A percentile compares a stretch with the other conserved stretches of the same genome.
Evolutionary conservation across 164 flowering plant species (phyloP).

Genomic region (Cinnamomum micranthum): DNA sequence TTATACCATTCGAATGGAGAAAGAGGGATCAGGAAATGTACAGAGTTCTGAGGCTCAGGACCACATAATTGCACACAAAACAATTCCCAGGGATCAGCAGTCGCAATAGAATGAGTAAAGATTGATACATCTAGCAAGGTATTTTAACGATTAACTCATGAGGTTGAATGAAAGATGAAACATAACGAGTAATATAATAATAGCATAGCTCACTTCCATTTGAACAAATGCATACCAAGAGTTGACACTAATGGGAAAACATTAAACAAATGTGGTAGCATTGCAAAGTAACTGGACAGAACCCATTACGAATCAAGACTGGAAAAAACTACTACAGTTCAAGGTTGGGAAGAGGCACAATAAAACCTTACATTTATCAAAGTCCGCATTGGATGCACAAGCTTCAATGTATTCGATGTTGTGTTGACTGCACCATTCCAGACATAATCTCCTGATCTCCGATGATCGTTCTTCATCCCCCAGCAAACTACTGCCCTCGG

Average conservation of each 20-base stretch:
- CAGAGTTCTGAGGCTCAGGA: not conserved
- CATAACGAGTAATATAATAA: not conserved
- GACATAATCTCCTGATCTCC: conserved; percentile 55
- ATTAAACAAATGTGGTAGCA: too few species aligned
- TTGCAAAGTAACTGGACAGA: not conserved
- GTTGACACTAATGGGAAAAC: not conserved
- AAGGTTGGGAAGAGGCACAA: not conserved
- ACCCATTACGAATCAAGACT: too few species aligned
- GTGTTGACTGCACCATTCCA: conserved; percentile 78
- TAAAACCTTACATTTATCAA: conserved; percentile 77
- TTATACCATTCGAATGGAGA: too few species aligned
- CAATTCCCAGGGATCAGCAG: not conserved
- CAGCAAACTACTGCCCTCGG: conserved; percentile 76
- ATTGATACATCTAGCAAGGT: not conserved
- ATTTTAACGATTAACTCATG: too few species aligned
- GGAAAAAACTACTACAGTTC: not conserved
- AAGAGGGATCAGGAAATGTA: too few species aligned
- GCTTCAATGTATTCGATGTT: conserved; percentile 88
- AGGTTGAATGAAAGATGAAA: not conserved
- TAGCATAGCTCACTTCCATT: not conserved
- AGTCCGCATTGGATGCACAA: conserved; percentile 83
- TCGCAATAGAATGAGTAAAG: not conserved
- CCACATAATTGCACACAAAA: not conserved
- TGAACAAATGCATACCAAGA: not conserved
- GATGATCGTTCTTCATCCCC: conserved; percentile 54